Evolutionary conservation across 1,139 yeast genomes (phyloP).

Genomic region (Scheffersomyces lignicola): DNA sequence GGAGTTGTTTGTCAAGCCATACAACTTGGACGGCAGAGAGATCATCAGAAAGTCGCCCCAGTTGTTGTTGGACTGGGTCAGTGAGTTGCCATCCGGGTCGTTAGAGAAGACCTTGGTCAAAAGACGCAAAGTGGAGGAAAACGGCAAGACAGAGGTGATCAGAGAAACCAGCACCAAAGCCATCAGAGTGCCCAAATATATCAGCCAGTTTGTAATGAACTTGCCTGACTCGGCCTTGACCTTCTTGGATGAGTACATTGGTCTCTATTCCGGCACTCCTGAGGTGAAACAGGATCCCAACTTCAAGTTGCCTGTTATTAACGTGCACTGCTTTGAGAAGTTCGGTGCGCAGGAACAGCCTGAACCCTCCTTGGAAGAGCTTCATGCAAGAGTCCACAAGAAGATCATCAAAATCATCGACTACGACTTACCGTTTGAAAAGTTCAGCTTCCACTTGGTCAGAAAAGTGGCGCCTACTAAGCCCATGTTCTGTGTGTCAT

Average conservation of each 20-base stretch:
- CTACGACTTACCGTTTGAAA: slow-evolving; percentile 45
- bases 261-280: slow-evolving; percentile 53
- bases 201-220: slow-evolving; percentile 87
- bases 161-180: slow-evolving; percentile 30
- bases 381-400: slow-evolving; percentile 60
- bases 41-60: slow-evolving; percentile 65
- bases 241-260: slow-evolving; percentile 76
- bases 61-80: slow-evolving; percentile 44
- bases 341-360: slow-evolving; percentile 64
- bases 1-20: slow-evolving; percentile 56
- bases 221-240: slow-evolving; percentile 90
- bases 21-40: slow-evolving; percentile 78
- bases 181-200: slow-evolving; percentile 55
- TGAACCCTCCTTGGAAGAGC: slow-evolving; percentile 65
- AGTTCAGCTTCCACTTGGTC: slow-evolving; percentile 72
- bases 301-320: slow-evolving; percentile 70
- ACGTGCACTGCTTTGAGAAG: slow-evolving; percentile 93
- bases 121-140: slow-evolving; percentile 32
- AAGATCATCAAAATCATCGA: slow-evolving; percentile 58
- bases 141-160: slow-evolving; percentile 16
- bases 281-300: slow-evolving; percentile 35
- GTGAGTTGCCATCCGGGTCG: slow-evolving; percentile 13
- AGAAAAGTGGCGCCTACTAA: slow-evolving; percentile 96
- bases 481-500: slow-evolving; percentile 90
- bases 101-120: slow-evolving; percentile 32